Conservation (phyloP, 2,329 filamentous ascomycete genomes). For the Colletotrichum scovillei region DNA sequence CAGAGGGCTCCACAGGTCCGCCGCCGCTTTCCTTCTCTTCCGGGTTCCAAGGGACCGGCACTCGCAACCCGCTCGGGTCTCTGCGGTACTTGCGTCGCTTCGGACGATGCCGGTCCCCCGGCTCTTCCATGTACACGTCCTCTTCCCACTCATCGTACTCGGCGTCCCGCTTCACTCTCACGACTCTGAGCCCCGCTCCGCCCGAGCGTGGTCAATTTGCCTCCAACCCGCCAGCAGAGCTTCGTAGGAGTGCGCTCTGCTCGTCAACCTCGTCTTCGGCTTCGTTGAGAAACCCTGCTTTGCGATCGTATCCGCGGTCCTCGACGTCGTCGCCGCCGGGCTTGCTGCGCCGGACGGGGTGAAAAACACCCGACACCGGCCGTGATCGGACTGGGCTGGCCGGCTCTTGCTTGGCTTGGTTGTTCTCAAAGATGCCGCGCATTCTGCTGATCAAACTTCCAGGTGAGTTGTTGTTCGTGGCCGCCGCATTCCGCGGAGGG, state of each 20-base stretch:
- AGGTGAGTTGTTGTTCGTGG: conserved; percentile 35
- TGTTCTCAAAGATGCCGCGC: conserved; percentile 53
- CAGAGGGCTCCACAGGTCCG: conserved; percentile 30
- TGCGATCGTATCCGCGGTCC: conserved; percentile 12
- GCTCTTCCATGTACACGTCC: neutral
- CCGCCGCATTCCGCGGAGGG: conserved; percentile 15
- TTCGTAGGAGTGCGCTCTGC: conserved; percentile 44
- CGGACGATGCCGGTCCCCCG: neutral
- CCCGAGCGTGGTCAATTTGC: conserved; percentile 54
- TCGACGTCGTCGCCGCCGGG: conserved; percentile 38
- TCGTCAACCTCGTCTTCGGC: conserved; percentile 40
- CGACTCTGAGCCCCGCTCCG: conserved; percentile 33
- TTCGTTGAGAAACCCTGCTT: conserved; percentile 36
- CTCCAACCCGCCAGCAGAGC: conserved; percentile 30
- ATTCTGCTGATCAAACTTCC: conserved; percentile 52
- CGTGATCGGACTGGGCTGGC: conserved; percentile 39
- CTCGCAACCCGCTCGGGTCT: conserved; percentile 24
- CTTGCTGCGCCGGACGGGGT: conserved; percentile 29
- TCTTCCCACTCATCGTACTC: conserved; percentile 22
- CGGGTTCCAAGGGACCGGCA: conserved; percentile 15
- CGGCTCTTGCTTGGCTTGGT: conserved; percentile 17
- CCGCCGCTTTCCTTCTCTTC: neutral
- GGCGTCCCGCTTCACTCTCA: conserved; percentile 26
- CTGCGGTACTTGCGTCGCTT: conserved; percentile 10
- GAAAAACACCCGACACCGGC: conserved; percentile 40